These are phyloP conservation scores for Caloboletus inedulis DNA, from an alignment of 1,284 basidiomycete species.

Conservation along the genomic window DNA sequence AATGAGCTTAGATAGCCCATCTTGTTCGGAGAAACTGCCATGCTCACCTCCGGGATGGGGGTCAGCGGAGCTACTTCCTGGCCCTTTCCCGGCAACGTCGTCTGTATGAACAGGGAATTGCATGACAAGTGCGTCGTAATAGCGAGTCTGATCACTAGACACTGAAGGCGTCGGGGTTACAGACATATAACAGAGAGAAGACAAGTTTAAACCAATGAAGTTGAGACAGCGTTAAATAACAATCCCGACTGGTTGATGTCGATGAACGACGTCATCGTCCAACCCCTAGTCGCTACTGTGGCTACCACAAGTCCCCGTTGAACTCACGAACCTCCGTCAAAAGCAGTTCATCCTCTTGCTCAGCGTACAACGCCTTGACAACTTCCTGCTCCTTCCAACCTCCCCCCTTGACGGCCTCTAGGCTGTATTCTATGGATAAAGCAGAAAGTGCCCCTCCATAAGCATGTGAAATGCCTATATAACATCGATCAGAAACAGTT, in stretches of 20 bases:
- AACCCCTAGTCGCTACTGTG: slow-evolving; percentile 12
- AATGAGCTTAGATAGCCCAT: not conserved
- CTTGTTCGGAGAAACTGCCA: not conserved
- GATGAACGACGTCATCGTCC: slow-evolving; percentile 23
- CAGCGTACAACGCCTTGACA: slow-evolving; percentile 73
- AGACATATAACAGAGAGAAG: slow-evolving; percentile 18
- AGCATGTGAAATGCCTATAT: slow-evolving; percentile 81
- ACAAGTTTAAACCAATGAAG: not conserved
- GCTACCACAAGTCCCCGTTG: slow-evolving; percentile 22
- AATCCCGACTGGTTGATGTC: slow-evolving; percentile 6
- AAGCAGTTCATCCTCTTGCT: slow-evolving; percentile 50
- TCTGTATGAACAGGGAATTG: slow-evolving; percentile 1
- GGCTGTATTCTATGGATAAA: slow-evolving; percentile 77
- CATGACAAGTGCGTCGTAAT: slow-evolving; percentile 32
- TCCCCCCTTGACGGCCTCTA: slow-evolving; percentile 48
- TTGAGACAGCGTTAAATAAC: slow-evolving; percentile 24
- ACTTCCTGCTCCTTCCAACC: slow-evolving; percentile 76
- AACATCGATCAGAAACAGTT: slow-evolving; percentile 2
- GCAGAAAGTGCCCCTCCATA: slow-evolving; percentile 91
- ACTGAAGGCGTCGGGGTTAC: slow-evolving; percentile 12
- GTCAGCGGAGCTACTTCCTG: not conserved
- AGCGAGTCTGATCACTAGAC: slow-evolving; percentile 22
- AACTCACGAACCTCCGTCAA: slow-evolving; percentile 26
- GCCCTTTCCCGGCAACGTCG: not conserved
- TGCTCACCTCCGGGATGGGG: slow-evolving; percentile 5